phyloP scores from a whole-genome alignment of 2,329 filamentous ascomycete species.

The Ophiosphaerella narmari region DNA sequence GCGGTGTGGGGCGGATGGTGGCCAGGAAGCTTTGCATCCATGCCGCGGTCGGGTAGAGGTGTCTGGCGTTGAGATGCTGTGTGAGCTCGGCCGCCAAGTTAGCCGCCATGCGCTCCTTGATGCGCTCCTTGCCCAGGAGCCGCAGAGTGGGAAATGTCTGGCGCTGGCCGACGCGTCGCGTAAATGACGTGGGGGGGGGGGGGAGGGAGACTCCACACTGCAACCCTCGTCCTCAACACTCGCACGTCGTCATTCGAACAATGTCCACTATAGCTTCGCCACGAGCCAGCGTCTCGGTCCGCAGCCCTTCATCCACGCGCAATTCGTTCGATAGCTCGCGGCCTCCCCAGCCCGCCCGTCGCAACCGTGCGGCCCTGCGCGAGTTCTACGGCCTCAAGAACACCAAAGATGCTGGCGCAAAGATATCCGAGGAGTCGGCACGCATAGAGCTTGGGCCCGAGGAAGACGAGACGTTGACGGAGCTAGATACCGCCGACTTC shows the following conservation, averaged over 20 bases:
- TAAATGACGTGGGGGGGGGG: slow-evolving; percentile 28
- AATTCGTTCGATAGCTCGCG: slow-evolving; percentile 64
- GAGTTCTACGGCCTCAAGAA: slow-evolving; percentile 89
- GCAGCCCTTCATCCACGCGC: slow-evolving; percentile 76
- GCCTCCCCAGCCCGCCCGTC: slow-evolving; percentile 53
- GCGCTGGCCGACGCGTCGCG: slow-evolving; percentile 25
- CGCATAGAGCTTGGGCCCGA: slow-evolving; percentile 43
- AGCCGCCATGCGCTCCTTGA: slow-evolving; percentile 8
- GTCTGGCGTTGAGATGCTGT: slow-evolving; percentile 61
- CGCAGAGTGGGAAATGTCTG: background rate
- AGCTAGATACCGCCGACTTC: slow-evolving; percentile 77
- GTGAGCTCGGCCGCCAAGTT: slow-evolving; percentile 47
- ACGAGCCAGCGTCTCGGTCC: slow-evolving; percentile 62
- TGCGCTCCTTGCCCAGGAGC: too few relatives aligned
- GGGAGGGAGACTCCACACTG: slow-evolving; percentile 10
- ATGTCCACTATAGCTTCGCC: slow-evolving; percentile 67
- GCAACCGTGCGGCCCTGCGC: slow-evolving; percentile 84
- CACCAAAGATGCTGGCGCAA: slow-evolving; percentile 34
- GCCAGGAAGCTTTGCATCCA: slow-evolving; percentile 70
- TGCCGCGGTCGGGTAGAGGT: slow-evolving; percentile 58
- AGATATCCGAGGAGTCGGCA: slow-evolving; percentile 39
- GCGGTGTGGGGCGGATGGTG: slow-evolving; percentile 62
- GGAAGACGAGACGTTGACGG: slow-evolving; percentile 63
- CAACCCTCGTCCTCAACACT: too few relatives aligned
- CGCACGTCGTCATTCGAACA: background rate